Base-by-base conservation (phyloP, 1,284 basidiomycete genomes). In the Malassezia slooffiae region DNA sequence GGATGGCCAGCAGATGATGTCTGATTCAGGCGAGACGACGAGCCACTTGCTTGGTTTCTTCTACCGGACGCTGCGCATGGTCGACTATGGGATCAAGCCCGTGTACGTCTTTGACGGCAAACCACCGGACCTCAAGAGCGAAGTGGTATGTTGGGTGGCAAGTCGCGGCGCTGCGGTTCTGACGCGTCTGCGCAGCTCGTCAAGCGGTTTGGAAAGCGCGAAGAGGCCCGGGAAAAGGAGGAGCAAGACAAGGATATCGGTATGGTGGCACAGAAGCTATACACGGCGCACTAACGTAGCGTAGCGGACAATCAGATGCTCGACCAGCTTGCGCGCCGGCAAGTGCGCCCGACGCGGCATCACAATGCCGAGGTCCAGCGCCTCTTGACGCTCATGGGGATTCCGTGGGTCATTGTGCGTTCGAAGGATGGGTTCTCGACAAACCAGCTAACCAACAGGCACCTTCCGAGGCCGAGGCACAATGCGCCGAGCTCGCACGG, bases 61-160 rank as follows among this genome's bases (percentile, higher is more conserved):
- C 74, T 96, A 96, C 67, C 80, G 91, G 15, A 60, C 57, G 5
- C 44, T 64, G 20, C 79, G 93, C 17, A 97, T 97, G 74, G 87
- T 93, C n/a, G 93, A 99, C 72, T 88, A 93, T 58, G 93, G 93
- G 4, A 89, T 97, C 68, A 97, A 99, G 69, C 91, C 91, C 1
- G 84, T 83, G 36, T 97, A 96, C 71, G 87, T 99, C 17, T 99
- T 99, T 60, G 93, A 99, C 71, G 93, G 93, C 8, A 93, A 91
- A 70, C 93, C 91, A 1, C 91, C 91, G 36, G 89, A 96, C 52
- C 74, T 99, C 70, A 99, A 99, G 73, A 81, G 86, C 45, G 87
- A 87, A 41, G 89, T 97, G 58, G 89, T 93, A 61, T 24, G 51
- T 53, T n/a, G n/a, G n/a, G n/a, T n/a, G n/a, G n/a, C n/a, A n/a